Evolutionary conservation across 345 rosid genomes (phyloP), one percentile per base, ranked within the genome.

Genomic region (Aurinia saxatilis): DNA sequence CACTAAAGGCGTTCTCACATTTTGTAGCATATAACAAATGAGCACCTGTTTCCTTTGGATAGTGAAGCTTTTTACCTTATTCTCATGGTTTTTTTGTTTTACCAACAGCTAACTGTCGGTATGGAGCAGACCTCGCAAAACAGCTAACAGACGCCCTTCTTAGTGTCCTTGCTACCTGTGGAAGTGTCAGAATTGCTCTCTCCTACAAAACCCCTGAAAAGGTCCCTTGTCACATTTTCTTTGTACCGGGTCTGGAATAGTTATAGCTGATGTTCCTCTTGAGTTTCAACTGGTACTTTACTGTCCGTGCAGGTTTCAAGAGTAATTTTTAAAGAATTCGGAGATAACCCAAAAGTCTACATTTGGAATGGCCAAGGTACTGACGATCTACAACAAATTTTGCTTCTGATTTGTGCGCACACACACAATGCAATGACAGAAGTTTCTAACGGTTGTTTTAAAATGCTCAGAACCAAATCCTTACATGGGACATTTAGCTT

Each of bases 281-380:
- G 40, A 23, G 19, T 42, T 18, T 64, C 41, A 64, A 14, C 50
- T 58, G 30, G 12, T 18, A 25, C 27, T 64, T 44, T 29, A 18
- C 27, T 37, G 37, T 35, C 29, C 57, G 42, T 40, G 31, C 76
- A 90, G 99, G 85, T 87, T 49, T 81, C 90, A 35, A 79, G 75
- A 50, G 37, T 85, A 38, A 74, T 93, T 48, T 70, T 80, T 44
- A 90, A 80, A 74, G 87, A 82, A 72, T 70, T 90, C 39, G 92
- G 78, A 50, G 73, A 83, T 80, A 80, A 84, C 75, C 92, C 95
- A 52, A 93, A 93, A 81, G 82, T 93, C 10, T 65, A 68, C 73
- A 83, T 90, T 65, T 90, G 96, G 97, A 81, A 84, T 63, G 91
- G 96, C 59, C 52, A 84, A 93, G 99, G 99, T 90, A 83, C 66